A percentile compares a stretch with the other conserved stretches of the same genome.
Conservation (phyloP, 2,329 filamentous ascomycete genomes). For the Fusarium pseudocircinatum region DNA sequence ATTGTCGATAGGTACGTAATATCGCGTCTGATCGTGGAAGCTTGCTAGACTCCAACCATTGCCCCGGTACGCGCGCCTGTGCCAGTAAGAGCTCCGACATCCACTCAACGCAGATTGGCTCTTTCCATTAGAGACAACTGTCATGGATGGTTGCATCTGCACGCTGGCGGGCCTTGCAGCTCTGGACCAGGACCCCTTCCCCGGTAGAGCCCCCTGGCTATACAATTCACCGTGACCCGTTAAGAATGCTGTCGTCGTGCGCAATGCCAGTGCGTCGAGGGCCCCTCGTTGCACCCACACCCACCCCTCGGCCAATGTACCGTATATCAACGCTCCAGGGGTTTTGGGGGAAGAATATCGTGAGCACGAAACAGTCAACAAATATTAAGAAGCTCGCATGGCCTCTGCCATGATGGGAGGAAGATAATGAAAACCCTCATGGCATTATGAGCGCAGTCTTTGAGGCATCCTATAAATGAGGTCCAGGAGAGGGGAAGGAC, state of each 20-base stretch:
- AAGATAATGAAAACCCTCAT: background rate
- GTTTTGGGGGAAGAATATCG: constrained; percentile 7
- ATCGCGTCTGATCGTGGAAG: constrained; percentile 36
- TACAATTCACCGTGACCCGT: constrained; percentile 36
- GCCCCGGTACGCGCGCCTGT: constrained; percentile 41
- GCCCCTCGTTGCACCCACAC: constrained; percentile 32
- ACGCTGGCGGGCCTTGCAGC: constrained; percentile 42
- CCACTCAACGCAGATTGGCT: constrained; percentile 36
- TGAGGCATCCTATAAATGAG: background rate
- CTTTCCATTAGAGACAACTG: constrained; percentile 36
- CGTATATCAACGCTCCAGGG: constrained; percentile 40
- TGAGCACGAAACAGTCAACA: background rate
- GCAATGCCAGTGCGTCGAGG: constrained; percentile 11
- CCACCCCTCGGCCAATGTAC: constrained; percentile 32
- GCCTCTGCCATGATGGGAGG: background rate
- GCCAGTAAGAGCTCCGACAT: constrained; percentile 35
- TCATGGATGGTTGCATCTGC: constrained; percentile 40
- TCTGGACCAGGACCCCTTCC: constrained; percentile 33
- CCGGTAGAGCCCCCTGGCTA: constrained; percentile 35
- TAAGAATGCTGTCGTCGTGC: constrained; percentile 31
- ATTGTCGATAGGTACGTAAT: constrained; percentile 36
- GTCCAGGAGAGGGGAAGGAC: background rate
- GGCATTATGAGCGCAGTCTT: background rate
- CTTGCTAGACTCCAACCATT: constrained; percentile 37
- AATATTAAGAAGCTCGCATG: constrained; percentile 13